Base-by-base conservation (phyloP, 75 land plant genomes). In the Selaginella moellendorffii region DNA sequence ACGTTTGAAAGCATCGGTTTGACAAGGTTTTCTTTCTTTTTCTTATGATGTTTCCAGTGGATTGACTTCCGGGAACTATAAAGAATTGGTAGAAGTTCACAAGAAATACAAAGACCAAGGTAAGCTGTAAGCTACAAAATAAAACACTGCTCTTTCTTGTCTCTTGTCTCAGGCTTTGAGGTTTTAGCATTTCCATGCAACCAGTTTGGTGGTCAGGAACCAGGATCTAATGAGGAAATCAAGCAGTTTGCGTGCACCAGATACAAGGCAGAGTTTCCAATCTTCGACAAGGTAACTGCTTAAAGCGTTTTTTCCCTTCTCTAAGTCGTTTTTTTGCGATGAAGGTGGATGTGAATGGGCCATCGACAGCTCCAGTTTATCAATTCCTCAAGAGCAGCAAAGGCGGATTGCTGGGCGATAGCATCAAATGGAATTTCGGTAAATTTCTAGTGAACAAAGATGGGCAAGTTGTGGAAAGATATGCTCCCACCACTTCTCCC, bases 161-260 rank as follows among this genome's bases (percentile, higher is more conserved):
- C 29, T 26, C 20, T 75, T 65, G 22, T 76, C 52, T n/a, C 77
- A 90, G 96, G 80, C 66, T 77, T 90, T 42, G 97, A 84, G 72
- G 71, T 90, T n/a, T 65, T 86, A 68, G 92, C 92, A 59, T 90
- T 90, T 51, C 96, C 96, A 2, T 90, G 96, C 76, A 90, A 90
- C 59, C 96, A 90, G 62, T 90, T 90, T 63, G 54, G 78, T 61
- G 65, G 66, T 25, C 85, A 87, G 72, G 96, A 87, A 53, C 92
- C 87, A 46, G 83, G 85, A 24, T 63, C 81, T 19, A 87, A 82
- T 27, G 73, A 84, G 28, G 68, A 82, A 22, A 78, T 75, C 17
- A 60, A 80, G 67, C 73, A 87, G 53, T 84, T 87, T 77, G 97
- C 83, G n/a, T 82, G 85, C 52, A 82, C 74, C 26, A 82, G 74